A percentile compares a stretch with the other conserved stretches of the same genome.
Evolutionary conservation across 192 early-diverging fungal species (phyloP).

Genomic region (Tieghemiomyces parasiticus): DNA sequence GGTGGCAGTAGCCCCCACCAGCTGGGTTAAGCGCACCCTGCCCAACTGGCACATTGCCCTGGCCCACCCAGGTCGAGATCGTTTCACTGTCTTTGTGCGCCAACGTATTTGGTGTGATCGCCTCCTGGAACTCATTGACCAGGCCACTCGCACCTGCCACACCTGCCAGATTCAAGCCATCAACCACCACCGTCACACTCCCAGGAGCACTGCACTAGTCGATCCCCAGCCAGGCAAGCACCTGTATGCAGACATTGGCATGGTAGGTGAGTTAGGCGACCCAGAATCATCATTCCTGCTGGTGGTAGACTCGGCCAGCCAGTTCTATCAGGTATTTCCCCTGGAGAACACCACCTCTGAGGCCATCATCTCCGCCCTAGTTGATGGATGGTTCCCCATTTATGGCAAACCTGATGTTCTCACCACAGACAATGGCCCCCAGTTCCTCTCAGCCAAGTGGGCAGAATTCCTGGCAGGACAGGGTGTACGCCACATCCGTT

Average conservation of each 20-base stretch:
- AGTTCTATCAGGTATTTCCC: slow-evolving; percentile 11
- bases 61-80: not conserved
- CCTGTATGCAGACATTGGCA: slow-evolving; percentile 14
- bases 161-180: slow-evolving; percentile 12
- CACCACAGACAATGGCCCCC: slow-evolving; percentile 16
- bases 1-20: not conserved
- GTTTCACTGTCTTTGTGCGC: not conserved
- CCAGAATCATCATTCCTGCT: slow-evolving; percentile 8
- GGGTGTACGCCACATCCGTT: slow-evolving; percentile 5
- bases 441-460: slow-evolving; percentile 9
- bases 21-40: not conserved
- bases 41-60: not conserved
- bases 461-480: not conserved
- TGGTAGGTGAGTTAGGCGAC: slow-evolving; percentile 12
- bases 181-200: not conserved
- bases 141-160: not conserved
- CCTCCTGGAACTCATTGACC: not conserved
- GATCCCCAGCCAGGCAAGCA: slow-evolving; percentile 9
- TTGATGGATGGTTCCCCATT: slow-evolving; percentile 1
- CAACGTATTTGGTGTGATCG: not conserved
- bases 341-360: slow-evolving; percentile 5
- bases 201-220: slow-evolving; percentile 7
- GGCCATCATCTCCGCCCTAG: not conserved
- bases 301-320: slow-evolving; percentile 8
- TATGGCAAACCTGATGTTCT: slow-evolving; percentile 9